These are phyloP conservation scores for Aureobasidium sp. DNA, from an alignment of 2,329 filamentous ascomycete genomes.

Conservation along the genomic window DNA sequence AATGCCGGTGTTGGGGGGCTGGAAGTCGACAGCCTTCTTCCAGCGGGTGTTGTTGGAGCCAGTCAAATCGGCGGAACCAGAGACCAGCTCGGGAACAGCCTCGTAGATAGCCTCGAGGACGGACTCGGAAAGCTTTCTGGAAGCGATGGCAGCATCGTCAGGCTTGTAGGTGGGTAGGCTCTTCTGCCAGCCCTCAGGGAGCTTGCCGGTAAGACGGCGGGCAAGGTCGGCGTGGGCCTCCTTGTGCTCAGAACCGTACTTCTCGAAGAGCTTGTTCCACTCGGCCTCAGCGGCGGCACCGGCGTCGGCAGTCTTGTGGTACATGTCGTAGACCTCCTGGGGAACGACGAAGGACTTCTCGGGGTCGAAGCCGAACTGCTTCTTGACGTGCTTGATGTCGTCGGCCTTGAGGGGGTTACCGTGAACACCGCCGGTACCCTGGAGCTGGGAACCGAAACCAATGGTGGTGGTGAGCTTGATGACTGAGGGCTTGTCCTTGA, in stretches of 20 bases:
- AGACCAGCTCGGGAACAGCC: slow-evolving; percentile 80
- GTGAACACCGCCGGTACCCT: slow-evolving; percentile 94
- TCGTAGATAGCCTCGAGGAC: slow-evolving; percentile 83
- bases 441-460: slow-evolving; percentile 85
- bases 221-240: slow-evolving; percentile 71
- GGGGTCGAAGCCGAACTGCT: slow-evolving; percentile 93
- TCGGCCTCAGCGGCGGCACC: slow-evolving; percentile 86
- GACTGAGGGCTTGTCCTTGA: slow-evolving; percentile 93
- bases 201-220: slow-evolving; percentile 72
- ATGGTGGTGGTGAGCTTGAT: slow-evolving; percentile 98
- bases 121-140: slow-evolving; percentile 92
- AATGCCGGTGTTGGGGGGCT: slow-evolving; percentile 76
- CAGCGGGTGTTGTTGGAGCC: slow-evolving; percentile 97
- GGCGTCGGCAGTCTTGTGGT: slow-evolving; percentile 74
- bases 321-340: slow-evolving; percentile 88
- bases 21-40: slow-evolving; percentile 97
- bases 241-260: slow-evolving; percentile 74
- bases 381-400: slow-evolving; percentile 88
- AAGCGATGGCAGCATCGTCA: slow-evolving; percentile 74
- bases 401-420: slow-evolving; percentile 92
- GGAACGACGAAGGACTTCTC: slow-evolving; percentile 88
- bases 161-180: slow-evolving; percentile 84
- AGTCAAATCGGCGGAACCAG: slow-evolving; percentile 95
- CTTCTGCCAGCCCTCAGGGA: slow-evolving; percentile 97
- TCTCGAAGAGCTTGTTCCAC: slow-evolving; percentile 89